Evolutionary conservation across 2,329 filamentous ascomycete species (phyloP), one percentile per base, ranked within the genome.

Genomic region (Alternaria angustiovoidea): DNA sequence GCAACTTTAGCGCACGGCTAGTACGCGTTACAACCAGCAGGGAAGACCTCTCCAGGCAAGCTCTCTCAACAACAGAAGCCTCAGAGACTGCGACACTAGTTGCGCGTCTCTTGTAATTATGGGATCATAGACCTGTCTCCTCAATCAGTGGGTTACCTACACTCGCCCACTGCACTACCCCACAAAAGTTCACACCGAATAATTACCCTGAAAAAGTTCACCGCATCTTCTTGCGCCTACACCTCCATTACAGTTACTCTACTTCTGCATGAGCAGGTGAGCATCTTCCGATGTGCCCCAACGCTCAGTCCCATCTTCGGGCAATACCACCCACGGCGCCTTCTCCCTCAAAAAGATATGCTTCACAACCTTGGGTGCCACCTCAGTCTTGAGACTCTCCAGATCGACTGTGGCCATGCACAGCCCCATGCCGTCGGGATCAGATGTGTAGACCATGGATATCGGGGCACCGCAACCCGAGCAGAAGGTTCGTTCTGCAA

Each of bases 341-440:
- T 74, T 78, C 62, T 83, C 81, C 34, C 73, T 69, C 5, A 84
- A 57, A 58, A 81, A 85, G 12, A 85, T 83, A 71, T 85, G 81
- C 56, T 68, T 65, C 24, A 64, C 66, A 3, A 76, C 68, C 30
- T 72, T 69, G 14, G 74, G 73, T 48, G 70, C 49, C 43, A 39
- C 26, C 11, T 63, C 64, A 6, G 74, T 75, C 46, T 70, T 75
- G 18, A 81, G 64, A 24, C 75, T 79, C 22, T 74, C 74, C 62
- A 80, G 72, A 62, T 83, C 78, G 41, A 85, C 73, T 1, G 80
- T 80, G 4, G 80, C 78, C 55, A 80, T 74, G 1, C 78, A 77
- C 22, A 85, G 62, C 9, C 57, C 68, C 9, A 80, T 77, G 0
- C 34, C 48, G 9, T 77, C 73, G 8, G 72, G 66, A 11, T 75